Base-by-base conservation (phyloP, 1,139 yeast genomes). In the Magnusiomyces suaveolens region DNA sequence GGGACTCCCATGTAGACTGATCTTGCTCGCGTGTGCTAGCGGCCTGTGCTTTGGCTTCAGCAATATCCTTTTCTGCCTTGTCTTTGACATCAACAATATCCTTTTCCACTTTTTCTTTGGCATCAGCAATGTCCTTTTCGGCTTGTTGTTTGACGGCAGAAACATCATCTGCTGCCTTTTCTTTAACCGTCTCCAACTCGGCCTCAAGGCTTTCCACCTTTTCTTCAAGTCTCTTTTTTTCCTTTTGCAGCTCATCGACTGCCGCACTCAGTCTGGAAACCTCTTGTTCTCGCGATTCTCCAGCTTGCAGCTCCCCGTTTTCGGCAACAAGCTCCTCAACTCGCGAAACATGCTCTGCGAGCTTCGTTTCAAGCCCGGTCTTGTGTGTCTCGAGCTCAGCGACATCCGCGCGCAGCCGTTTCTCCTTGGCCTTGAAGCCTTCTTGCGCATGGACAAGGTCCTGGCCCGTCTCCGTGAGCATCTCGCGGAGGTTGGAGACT, bases 381-480 rank as follows among this genome's bases (percentile, higher is more conserved):
- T 41, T 21, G 16, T 52, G 54, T 18, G 43, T 47, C 32, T 56
- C 57, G 14, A 54, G 50, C 2, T 43, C 43, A 41, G 29, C 18
- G 32, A 46, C 12, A n/a, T 38, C 8, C 29, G 25, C 47, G 14
- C n/a, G 46, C 10, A 33, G 20, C 18, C 50, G 43, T 14, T 24
- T 26, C 24, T 36, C 32, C 3, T 26, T 38, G 24, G 26, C 26
- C 32, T 49, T 49, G 10, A 48, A 18, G 39, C 52, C 52, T 23
- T 47, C 50, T 2, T 43, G 52, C 6, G 52, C 32, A 32, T 24
- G 71, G 0, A 87, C 94, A 26, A 87, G 72, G 52, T 87, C 94
- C 62, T 84, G 79, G 0, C 96, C 96, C 23, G 88, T 76, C 52
- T 79, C 81, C 60, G 78, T 78, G 51, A 88, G 69, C 85, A 82